Conservation (phyloP, 176 grass and related monocot species). For the Carex littledalei region DNA sequence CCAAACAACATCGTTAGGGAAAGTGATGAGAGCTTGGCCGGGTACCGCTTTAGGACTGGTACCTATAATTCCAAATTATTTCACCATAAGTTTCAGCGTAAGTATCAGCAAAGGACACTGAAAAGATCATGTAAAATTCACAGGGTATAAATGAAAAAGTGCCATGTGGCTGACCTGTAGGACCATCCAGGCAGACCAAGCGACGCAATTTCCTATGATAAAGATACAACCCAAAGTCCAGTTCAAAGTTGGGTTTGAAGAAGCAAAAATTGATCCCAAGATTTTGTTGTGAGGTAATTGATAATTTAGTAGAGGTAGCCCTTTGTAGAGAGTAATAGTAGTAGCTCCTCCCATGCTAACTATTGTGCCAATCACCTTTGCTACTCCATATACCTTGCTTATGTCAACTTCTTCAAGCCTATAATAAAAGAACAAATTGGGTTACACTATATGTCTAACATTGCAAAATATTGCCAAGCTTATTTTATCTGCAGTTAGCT, state of each 20-base stretch:
- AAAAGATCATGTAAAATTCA: neutral
- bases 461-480: neutral
- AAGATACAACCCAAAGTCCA: slow-evolving; percentile 70
- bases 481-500: neutral
- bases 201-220: slow-evolving; percentile 54
- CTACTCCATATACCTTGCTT: slow-evolving; percentile 39
- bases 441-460: neutral
- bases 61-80: slow-evolving; percentile 27
- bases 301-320: slow-evolving; percentile 38
- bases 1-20: slow-evolving; percentile 39
- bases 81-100: slow-evolving; percentile 14
- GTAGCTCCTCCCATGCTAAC: slow-evolving; percentile 61
- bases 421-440: neutral
- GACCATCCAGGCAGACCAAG: slow-evolving; percentile 79
- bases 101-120: neutral
- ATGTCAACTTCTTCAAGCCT: slow-evolving; percentile 62
- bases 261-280: slow-evolving; percentile 12
- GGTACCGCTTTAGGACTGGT: slow-evolving; percentile 58
- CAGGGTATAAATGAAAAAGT: neutral
- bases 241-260: slow-evolving; percentile 38
- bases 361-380: slow-evolving; percentile 62
- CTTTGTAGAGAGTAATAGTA: slow-evolving; percentile 65
- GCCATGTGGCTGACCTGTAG: slow-evolving; percentile 41
- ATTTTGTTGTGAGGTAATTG: slow-evolving; percentile 23
- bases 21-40: slow-evolving; percentile 48